These are phyloP conservation scores for Knoxdaviesia proteae DNA, from an alignment of 2,329 filamentous ascomycete species.

Conservation along the genomic window DNA sequence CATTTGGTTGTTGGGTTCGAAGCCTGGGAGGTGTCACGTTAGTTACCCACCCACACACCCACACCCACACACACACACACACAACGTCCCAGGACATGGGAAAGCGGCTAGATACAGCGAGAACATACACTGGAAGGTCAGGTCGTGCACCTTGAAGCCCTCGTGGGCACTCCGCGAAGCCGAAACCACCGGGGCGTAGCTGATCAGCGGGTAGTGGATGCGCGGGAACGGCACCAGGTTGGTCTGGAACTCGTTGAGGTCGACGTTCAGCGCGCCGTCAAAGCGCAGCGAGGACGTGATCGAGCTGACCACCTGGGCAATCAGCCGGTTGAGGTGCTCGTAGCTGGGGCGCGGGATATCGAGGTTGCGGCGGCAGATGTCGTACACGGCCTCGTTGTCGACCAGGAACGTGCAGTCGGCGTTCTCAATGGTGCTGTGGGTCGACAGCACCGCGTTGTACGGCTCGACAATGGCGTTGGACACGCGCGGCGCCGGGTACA, in stretches of 20 bases:
- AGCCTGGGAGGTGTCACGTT: conserved; percentile 23
- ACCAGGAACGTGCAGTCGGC: conserved; percentile 63
- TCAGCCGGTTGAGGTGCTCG: conserved; percentile 52
- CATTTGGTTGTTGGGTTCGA: conserved; percentile 65
- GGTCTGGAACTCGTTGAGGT: conserved; percentile 61
- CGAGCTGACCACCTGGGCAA: conserved; percentile 54
- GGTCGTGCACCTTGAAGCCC: conserved; percentile 67
- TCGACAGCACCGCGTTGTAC: conserved; percentile 54
- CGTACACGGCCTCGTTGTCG: conserved; percentile 56
- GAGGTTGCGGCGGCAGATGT: conserved; percentile 53
- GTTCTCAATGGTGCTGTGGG: conserved; percentile 58
- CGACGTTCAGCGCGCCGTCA: conserved; percentile 52
- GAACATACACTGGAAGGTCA: conserved; percentile 50
- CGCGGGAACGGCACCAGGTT: conserved; percentile 55
- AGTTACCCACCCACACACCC: neutral
- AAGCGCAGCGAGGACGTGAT: conserved; percentile 55
- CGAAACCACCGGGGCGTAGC: conserved; percentile 51
- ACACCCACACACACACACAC: neutral
- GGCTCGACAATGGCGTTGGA: conserved; percentile 54
- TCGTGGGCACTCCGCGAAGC: conserved; percentile 63
- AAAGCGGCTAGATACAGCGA: neutral
- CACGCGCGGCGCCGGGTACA: conserved; percentile 49
- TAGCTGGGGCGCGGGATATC: conserved; percentile 49
- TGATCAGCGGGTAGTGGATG: conserved; percentile 56
- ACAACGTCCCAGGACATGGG: neutral